phyloP scores from a whole-genome alignment of 2,329 filamentous ascomycete genomes.

The Aspergillus sp. region DNA sequence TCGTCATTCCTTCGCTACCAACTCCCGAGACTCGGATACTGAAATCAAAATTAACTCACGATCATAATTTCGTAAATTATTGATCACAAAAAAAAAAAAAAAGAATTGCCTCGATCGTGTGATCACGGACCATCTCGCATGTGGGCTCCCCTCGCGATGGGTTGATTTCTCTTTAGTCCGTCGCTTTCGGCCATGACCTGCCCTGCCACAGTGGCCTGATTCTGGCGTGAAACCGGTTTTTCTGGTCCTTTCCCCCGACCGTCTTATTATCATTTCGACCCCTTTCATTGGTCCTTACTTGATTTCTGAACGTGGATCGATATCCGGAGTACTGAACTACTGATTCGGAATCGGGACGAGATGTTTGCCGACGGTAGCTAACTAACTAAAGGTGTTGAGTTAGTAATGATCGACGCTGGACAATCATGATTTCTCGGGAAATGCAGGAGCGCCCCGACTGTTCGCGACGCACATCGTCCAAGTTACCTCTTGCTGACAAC shows the following conservation, averaged over 20 bases:
- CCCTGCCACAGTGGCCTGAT: conserved; percentile 6
- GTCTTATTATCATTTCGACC: not conserved
- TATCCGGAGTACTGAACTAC: not conserved
- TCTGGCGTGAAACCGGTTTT: not conserved
- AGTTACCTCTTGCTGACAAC: not conserved
- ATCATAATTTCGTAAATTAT: not conserved
- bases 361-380: not conserved
- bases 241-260: not conserved
- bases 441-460: not conserved
- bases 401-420: not conserved
- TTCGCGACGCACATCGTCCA: not conserved
- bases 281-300: not conserved
- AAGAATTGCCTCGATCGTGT: not conserved
- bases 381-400: too few relatives aligned
- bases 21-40: too few relatives aligned
- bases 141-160: not conserved
- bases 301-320: not conserved
- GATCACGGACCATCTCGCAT: not conserved
- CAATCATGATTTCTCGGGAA: not conserved
- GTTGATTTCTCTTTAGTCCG: not conserved
- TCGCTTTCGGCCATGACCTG: not conserved
- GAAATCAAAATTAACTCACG: not conserved
- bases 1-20: not conserved
- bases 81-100: not conserved
- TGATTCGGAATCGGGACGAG: not conserved